Base-by-base conservation (phyloP, 2,329 filamentous ascomycete genomes). In the Penicillium sp. region DNA sequence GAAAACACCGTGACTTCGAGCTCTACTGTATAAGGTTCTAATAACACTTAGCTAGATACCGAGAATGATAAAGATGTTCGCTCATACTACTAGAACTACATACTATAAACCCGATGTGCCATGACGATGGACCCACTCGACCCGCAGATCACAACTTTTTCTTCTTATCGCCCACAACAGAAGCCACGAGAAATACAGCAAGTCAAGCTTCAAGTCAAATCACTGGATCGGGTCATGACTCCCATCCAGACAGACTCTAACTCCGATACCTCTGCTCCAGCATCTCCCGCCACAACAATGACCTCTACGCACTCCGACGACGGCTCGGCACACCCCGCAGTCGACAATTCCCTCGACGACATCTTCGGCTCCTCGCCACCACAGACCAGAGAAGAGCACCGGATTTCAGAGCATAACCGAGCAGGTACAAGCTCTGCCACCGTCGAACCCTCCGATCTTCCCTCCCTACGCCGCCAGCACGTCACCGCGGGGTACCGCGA, bases 401-500 rank as follows among this genome's bases (percentile, higher is more conserved):
- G 3, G 4, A 26, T 11, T 13, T 11, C 24, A 50, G 33, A 22
- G n/a, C 24, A 27, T 26, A 14, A 44, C 26, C 22, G 3, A 37
- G 35, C 24, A 49, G 27, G 22, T 43, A 39, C 44, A 9, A 48
- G 22, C 46, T 22, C 46, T 1, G 35, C 33, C 27, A 22, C 43
- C 21, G 33, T 16, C 26, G 69, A 84, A 54, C 80, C 82, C 42
- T 87, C 84, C n/a, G 92, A 96, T 66, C 83, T 95, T 50, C 86
- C 84, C 21, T 87, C 89, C 24, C 82, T 96, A 16, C 87, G 89
- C 66, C 83, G 85, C 43, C 87, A 90, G 54, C 91, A 96, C 72
- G 84, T 86, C 52, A 97, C 90, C 8, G 87, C 90, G 39, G 95
- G 95, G 21, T 98, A 98, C 76, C 88, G 93, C 57, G 93, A 97